Evolutionary conservation across 1,139 yeast species (phyloP).

Genomic region (Taiozyma onychis): DNA sequence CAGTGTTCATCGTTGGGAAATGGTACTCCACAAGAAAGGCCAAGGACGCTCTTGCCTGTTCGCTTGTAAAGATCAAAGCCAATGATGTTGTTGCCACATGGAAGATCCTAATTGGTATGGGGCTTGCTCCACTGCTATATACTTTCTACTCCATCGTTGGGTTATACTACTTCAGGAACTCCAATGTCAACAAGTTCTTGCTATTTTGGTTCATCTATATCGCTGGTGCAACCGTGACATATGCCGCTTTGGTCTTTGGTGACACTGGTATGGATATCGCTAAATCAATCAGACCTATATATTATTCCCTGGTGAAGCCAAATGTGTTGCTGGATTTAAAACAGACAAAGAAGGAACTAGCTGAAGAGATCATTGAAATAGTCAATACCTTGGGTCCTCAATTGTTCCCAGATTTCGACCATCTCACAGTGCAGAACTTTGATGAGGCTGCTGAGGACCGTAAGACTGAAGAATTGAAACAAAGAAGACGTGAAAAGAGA

Average conservation of each 20-base stretch:
- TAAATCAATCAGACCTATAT: conserved; percentile 77
- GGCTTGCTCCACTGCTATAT: conserved; percentile 82
- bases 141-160: conserved; percentile 64
- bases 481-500: conserved; percentile 34
- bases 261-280: conserved; percentile 89
- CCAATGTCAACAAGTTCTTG: conserved; percentile 21
- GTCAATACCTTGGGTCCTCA: conserved; percentile 74
- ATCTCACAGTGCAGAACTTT: conserved; percentile 38
- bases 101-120: conserved; percentile 88
- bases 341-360: conserved; percentile 45
- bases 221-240: conserved; percentile 62
- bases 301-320: conserved; percentile 59
- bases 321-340: conserved; percentile 53
- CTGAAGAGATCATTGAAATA: conserved; percentile 55
- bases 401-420: conserved; percentile 71
- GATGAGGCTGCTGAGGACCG: conserved; percentile 50
- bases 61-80: conserved; percentile 86
- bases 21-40: conserved; percentile 68
- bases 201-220: conserved; percentile 29
- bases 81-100: conserved; percentile 93
- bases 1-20: conserved; percentile 68
- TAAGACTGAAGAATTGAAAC: conserved; percentile 48
- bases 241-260: conserved; percentile 83
- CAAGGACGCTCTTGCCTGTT: conserved; percentile 73
- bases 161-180: conserved; percentile 23